phyloP scores from a whole-genome alignment of 768 basidiomycete species.

The Termitomyces sp. region DNA sequence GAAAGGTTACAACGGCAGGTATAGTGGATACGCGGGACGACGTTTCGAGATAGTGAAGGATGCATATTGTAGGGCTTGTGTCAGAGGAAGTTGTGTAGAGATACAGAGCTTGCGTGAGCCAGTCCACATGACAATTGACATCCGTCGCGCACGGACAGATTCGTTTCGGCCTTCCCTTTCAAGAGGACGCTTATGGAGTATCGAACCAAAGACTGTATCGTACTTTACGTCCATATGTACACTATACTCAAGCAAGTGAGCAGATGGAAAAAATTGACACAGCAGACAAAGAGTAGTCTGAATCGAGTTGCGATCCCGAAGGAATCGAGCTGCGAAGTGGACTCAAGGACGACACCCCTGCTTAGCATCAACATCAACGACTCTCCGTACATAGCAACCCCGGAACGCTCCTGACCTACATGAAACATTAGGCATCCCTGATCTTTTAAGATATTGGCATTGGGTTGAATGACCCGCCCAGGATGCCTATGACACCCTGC shows the following conservation, averaged over 20 bases:
- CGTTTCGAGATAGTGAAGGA: not conserved
- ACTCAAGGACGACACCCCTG: constrained; percentile 44
- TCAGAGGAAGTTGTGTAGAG: too few relatives aligned
- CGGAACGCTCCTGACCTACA: not conserved
- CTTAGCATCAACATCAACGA: constrained; percentile 1
- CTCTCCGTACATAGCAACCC: constrained; percentile 2
- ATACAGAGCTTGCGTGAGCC: not conserved
- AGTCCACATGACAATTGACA: too few relatives aligned
- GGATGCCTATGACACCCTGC: not conserved
- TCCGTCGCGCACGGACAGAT: too few relatives aligned
- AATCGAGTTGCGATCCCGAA: constrained; percentile 30
- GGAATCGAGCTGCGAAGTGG: constrained; percentile 56
- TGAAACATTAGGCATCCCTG: too few relatives aligned
- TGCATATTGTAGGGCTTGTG: too few relatives aligned
- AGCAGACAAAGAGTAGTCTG: constrained; percentile 41
- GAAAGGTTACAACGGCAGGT: not conserved
- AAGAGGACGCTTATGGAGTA: too few relatives aligned
- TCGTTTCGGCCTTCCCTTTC: too few relatives aligned
- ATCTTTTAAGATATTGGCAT: not conserved
- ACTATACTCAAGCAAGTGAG: not conserved
- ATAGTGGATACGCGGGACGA: not conserved
- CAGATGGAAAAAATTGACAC: not conserved
- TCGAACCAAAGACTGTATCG: not conserved
- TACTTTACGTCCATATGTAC: not conserved
- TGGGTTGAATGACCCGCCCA: not conserved